Conservation (phyloP, 805 yeast species). For the Kodamaea leandrae region DNA sequence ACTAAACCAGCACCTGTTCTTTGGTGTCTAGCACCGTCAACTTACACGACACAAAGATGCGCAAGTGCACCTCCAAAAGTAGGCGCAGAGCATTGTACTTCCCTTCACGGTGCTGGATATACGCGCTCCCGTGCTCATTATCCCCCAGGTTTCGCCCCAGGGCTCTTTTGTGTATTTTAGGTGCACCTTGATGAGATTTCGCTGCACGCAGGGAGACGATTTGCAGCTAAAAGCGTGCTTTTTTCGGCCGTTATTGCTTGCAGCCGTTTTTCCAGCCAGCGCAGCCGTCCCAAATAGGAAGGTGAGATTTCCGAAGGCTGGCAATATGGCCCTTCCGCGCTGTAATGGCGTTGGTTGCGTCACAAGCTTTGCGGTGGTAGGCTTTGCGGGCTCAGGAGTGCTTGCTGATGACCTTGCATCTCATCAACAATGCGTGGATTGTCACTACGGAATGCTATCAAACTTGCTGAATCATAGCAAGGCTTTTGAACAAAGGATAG, state of each 20-base stretch:
- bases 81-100: background rate
- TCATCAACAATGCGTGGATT: too few relatives aligned
- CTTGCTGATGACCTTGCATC: too few relatives aligned
- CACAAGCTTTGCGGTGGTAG: too few relatives aligned
- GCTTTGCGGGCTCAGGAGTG: too few relatives aligned
- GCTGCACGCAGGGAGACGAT: background rate
- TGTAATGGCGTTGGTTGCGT: background rate
- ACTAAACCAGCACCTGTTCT: too few relatives aligned
- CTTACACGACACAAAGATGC: background rate
- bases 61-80: background rate
- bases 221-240: constrained; percentile 4
- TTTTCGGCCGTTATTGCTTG: background rate
- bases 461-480: too few relatives aligned
- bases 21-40: too few relatives aligned
- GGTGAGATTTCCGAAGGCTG: constrained; percentile 1
- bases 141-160: background rate
- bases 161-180: background rate
- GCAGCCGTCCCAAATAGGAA: constrained; percentile 3
- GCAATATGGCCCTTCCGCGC: background rate
- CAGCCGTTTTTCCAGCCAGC: constrained; percentile 2
- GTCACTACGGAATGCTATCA: too few relatives aligned
- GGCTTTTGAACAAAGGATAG: too few relatives aligned
- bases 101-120: background rate
- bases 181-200: background rate
- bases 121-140: background rate